These are phyloP conservation scores for Aurifilum marmelostoma DNA, from an alignment of 2,329 filamentous ascomycete species.

Conservation along the genomic window DNA sequence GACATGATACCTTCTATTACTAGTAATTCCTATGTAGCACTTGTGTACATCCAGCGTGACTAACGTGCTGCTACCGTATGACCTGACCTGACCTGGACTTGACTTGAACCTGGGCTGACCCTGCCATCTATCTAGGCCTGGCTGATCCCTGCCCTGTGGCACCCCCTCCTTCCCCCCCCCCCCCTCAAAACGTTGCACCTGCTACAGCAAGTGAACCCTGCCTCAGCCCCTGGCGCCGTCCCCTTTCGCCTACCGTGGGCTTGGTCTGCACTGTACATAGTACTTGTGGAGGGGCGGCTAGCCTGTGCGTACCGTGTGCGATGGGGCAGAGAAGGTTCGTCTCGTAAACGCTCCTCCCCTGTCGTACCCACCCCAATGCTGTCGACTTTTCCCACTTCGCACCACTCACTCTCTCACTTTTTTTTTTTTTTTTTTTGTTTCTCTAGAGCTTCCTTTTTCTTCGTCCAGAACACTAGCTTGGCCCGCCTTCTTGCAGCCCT, in stretches of 20 bases:
- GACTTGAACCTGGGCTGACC: background rate
- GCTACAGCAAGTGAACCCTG: background rate
- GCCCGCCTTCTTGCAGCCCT: background rate
- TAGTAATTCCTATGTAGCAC: too few relatives aligned
- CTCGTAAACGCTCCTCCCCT: slow-evolving; percentile 1
- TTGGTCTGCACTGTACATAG: background rate
- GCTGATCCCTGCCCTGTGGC: background rate
- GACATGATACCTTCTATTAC: too few relatives aligned
- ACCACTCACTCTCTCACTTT: background rate
- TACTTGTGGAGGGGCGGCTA: background rate
- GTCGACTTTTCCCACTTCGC: slow-evolving; percentile 4
- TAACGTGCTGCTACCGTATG: too few relatives aligned
- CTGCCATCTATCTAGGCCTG: background rate
- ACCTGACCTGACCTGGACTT: too few relatives aligned
- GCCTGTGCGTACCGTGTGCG: background rate
- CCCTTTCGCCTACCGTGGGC: background rate
- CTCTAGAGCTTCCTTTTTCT: background rate
- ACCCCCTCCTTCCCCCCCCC: background rate
- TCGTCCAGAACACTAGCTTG: background rate
- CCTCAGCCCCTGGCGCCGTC: background rate
- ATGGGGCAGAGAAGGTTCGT: slow-evolving; percentile 1
- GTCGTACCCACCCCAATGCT: background rate
- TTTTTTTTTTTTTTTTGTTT: background rate
- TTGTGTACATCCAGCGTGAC: background rate
- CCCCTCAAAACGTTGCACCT: background rate